Base-by-base conservation (phyloP, 2,329 filamentous ascomycete genomes). In the Pleoardoris graminearum region DNA sequence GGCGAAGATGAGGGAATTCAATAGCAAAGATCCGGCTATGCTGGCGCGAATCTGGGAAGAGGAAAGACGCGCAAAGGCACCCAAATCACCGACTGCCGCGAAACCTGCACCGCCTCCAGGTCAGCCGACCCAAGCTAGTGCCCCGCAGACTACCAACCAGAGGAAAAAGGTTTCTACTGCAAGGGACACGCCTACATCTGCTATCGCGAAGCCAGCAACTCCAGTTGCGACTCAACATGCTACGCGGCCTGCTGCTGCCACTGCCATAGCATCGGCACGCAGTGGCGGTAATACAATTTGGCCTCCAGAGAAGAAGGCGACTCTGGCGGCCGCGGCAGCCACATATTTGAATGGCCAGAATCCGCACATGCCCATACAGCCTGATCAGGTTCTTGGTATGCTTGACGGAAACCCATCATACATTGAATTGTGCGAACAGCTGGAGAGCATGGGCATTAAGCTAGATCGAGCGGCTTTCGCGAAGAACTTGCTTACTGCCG, bases 11-110 rank as follows among this genome's bases (percentile, higher is more conserved):
- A 75, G 81, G 33, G 77, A 83, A 54, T 78, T 82, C 53, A 82
- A 83, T 53, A 69, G 70, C 22, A 79, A 80, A 60, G 80, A 85
- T 58, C 83, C 83, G 3, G 69, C 71, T 10, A 72, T 83, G 50
- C 78, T 85, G 45, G 78, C 80, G 21, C 77, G 76, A 58, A 76
- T 85, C 7, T 84, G 81, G 81, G 81, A 83, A 50, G 70, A 82
- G 72, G 75, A 84, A 74, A 63, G 78, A 36, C 66, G 68, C 46
- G 61, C 69, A 12, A 76, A 77, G 55, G 59, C 46, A 3, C 58
- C 59, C 6, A 69, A 69, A 37, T 66, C 66, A 19, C 62, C 65
- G 2, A 60, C 50, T 23, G 63, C 66, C 16, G 57, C 41, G 32
- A 66, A 64, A 25, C 19, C 67, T n/a, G 49, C 61, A 17, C 60